Evolutionary conservation across 176 grass and related monocot species (phyloP).

Genomic region (Carex pumila): DNA sequence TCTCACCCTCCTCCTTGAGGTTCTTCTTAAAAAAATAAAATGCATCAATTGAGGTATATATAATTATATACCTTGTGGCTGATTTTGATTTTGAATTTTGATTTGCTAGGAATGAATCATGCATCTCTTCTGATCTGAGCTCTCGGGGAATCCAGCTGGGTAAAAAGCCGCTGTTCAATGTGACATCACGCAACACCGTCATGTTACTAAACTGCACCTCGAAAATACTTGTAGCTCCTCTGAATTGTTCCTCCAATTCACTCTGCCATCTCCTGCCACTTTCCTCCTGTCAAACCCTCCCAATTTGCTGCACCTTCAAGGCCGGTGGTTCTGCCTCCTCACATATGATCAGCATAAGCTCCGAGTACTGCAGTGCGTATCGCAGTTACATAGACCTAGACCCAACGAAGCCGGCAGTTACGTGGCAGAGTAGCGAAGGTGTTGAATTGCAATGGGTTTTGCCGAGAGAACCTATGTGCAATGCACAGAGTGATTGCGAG

Average conservation of each 20-base stretch:
- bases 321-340: constrained; percentile 56
- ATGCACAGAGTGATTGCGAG: constrained; percentile 55
- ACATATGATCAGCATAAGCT: constrained; percentile 25
- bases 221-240: constrained; percentile 38
- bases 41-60: neutral
- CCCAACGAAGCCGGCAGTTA: constrained; percentile 24
- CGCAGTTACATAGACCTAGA: constrained; percentile 65
- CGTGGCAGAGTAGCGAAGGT: constrained; percentile 35
- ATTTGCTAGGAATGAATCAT: neutral
- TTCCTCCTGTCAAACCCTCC: constrained; percentile 25
- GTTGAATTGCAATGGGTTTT: constrained; percentile 61
- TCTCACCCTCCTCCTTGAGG: neutral
- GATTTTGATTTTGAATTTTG: neutral
- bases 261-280: constrained; percentile 62
- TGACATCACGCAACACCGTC: constrained; percentile 63
- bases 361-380: constrained; percentile 54
- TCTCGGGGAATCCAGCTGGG: neutral
- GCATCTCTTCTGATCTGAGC: neutral
- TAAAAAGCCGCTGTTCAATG: constrained; percentile 61
- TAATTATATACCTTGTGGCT: neutral
- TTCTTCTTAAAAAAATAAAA: neutral
- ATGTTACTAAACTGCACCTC: constrained; percentile 77
- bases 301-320: constrained; percentile 74
- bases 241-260: constrained; percentile 57
- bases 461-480: constrained; percentile 59